Evolutionary conservation across 164 flowering plant species (phyloP), one percentile per base, ranked within the genome.

Genomic region (Vitis rupestris): DNA sequence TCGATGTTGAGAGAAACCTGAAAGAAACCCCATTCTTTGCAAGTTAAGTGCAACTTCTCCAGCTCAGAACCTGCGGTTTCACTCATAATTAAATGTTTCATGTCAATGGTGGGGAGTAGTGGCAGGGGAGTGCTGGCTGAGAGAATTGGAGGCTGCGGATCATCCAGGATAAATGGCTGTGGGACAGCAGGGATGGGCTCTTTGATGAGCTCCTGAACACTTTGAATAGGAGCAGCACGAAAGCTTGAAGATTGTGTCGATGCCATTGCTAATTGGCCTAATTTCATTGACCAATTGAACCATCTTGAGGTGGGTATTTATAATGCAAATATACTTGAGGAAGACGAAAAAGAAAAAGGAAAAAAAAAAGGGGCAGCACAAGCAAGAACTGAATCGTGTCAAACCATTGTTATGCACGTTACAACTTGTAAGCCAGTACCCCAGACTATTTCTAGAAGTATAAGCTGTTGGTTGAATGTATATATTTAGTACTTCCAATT

Each of bases 1-100:
- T 7, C 13, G 9, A 65, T 19, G 27, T 23, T 23, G 27, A 23
- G 62, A 4, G 4, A 27, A 63, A 81, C 87, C 87, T 84, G 83
- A 49, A 82, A 80, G 79, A 84, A 10, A 10, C 87, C 87, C 85
- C 82, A 84, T 37, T 84, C 76, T 67, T 74, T 64, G 81, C 87
- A 84, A 10, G 78, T 67, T 13, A 64, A 68, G 71, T 84, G 79
- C 70, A 84, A 71, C 73, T 72, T 80, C 48, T 78, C 31, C 0
- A 84, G 73, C 63, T 81, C 83, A 44, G 30, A 23, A 44, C 30
- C 61, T 6, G 48, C 23, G 12, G 53, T 5, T 17, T 78, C 69
- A 6, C 19, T 37, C 3, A 29, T n/a, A n/a, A 71, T 4, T 63
- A 80, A 59, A 1, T 19, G 53, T 8, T 67, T 31, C 68, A 80